Conservation (phyloP, 352 stramenopile species). For the Pythium scleroteichum region DNA sequence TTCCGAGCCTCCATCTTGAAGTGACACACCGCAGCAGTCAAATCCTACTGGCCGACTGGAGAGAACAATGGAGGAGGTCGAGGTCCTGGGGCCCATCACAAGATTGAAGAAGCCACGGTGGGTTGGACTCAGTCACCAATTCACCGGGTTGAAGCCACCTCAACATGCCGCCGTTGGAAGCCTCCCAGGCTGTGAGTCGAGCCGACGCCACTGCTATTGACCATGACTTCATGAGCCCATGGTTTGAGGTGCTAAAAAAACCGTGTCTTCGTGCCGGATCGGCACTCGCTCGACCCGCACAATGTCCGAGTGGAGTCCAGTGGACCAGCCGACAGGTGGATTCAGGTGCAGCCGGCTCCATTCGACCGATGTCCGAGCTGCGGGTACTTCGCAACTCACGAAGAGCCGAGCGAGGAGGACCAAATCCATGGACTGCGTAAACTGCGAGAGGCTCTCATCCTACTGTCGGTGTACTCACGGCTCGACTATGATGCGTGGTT, state of each 20-base stretch:
- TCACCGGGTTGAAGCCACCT: not conserved
- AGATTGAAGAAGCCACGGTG: no score
- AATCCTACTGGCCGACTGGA: slow-evolving; percentile 16
- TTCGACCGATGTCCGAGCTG: slow-evolving; percentile 6
- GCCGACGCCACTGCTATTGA: not conserved
- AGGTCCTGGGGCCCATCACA: no score
- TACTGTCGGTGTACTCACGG: slow-evolving; percentile 11
- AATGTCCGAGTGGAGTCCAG: slow-evolving; percentile 14
- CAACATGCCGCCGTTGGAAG: not conserved
- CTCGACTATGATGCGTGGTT: slow-evolving; percentile 12
- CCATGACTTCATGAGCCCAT: not conserved
- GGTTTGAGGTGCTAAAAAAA: slow-evolving; percentile 12
- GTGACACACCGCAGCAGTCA: not conserved
- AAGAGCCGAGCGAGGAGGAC: not conserved
- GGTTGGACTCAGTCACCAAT: slow-evolving; percentile 1
- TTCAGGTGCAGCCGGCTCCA: slow-evolving; percentile 6
- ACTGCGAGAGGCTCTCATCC: slow-evolving; percentile 12
- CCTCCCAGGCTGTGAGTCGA: not conserved
- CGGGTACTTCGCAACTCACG: slow-evolving; percentile 3
- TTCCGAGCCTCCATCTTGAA: slow-evolving; percentile 6
- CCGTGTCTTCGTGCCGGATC: slow-evolving; percentile 6
- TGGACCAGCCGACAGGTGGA: slow-evolving; percentile 14
- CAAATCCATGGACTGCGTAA: not conserved
- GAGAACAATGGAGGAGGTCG: not conserved
- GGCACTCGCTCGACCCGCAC: slow-evolving; percentile 9